Base-by-base conservation (phyloP, 2,329 filamentous ascomycete genomes). In the Nigrospora oryzae region DNA sequence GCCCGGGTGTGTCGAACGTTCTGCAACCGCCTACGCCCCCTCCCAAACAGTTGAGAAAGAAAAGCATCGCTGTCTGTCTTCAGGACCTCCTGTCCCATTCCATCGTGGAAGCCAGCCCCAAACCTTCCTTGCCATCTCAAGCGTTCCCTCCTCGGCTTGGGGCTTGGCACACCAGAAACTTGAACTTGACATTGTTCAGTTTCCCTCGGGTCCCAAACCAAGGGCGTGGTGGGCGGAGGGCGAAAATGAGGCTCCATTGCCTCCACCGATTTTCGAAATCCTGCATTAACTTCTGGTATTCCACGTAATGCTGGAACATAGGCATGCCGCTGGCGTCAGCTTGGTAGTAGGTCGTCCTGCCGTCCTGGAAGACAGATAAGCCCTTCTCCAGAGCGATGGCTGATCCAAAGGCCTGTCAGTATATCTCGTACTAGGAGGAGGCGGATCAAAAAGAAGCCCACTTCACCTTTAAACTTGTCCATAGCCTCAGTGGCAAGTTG, bases 361-460 rank as follows among this genome's bases (percentile, higher is more conserved):
- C 42, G 35, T 59, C 53, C 6, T 50, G 39, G 19, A 51, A 59
- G 12, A 40, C 40, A 2, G 43, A 39, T 11, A 56, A 46, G 15
- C 42, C 32, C 1, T 49, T 36, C 10, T 38, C 11, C 11, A 33
- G 30, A 0, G 52, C 53, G 14, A 47, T 40, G 1, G 38, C 56
- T 60, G n/a, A n/a, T 6, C n/a, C 4, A 23, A 34, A 12, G 13
- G 14, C 34, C 38, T 31, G 28, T 32, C n/a, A 16, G 11, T 32
- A 15, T 4, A 3, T 4, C 38, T 11, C 19, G 3, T 39, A 11
- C 3, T 32, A 5, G 11, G 13, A n/a, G 11, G 3, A 11, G 11
- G 5, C 16, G 12, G 13, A 5, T 11, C 13, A 19, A 8, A 13
- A 19, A 34, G 31, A 17, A 13, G 12, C n/a, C 15, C 32, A 8